Percentiles rank a stretch among this genome's conserved stretches.
Evolutionary conservation across 441 rosid species (phyloP).

Genomic region (Cnidoscolus chayamansa): DNA sequence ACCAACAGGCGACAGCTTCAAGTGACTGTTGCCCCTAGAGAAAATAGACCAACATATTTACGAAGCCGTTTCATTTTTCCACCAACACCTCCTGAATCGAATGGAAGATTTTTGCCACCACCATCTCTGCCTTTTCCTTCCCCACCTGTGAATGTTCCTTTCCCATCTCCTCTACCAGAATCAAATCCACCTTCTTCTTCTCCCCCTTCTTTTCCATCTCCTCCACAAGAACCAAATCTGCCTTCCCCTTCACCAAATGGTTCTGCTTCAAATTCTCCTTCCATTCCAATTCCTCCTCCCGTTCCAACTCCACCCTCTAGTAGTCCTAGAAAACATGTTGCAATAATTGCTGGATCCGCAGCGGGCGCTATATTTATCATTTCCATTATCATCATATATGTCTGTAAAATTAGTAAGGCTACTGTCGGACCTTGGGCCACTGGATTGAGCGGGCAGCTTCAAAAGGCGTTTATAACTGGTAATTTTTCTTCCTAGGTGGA

Average conservation of each 20-base stretch:
- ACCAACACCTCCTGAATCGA: not conserved
- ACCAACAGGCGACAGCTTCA: slow-evolving; percentile 39
- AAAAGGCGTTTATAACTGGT: slow-evolving; percentile 81
- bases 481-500: slow-evolving; percentile 14
- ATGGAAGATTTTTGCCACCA: slow-evolving; percentile 6
- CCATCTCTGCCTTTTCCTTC: slow-evolving; percentile 24
- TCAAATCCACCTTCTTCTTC: slow-evolving; percentile 5
- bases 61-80: fast-evolving
- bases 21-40: not conserved
- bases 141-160: not conserved
- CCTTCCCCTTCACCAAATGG: slow-evolving; percentile 18
- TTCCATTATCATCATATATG: slow-evolving; percentile 31
- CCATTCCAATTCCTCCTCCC: slow-evolving; percentile 6
- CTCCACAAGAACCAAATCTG: not conserved
- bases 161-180: slow-evolving; percentile 27
- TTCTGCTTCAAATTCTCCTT: slow-evolving; percentile 16
- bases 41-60: not conserved
- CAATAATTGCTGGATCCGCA: slow-evolving; percentile 32
- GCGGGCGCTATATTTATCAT: slow-evolving; percentile 46
- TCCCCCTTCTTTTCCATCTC: slow-evolving; percentile 16
- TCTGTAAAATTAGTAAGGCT: slow-evolving; percentile 48
- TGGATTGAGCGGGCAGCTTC: slow-evolving; percentile 85
- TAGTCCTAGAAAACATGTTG: slow-evolving; percentile 25
- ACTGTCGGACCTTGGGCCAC: slow-evolving; percentile 87
- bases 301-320: slow-evolving; percentile 12